Evolutionary conservation across 202 grass and related monocot species (phyloP).

Genomic region (Panicum virgatum): DNA sequence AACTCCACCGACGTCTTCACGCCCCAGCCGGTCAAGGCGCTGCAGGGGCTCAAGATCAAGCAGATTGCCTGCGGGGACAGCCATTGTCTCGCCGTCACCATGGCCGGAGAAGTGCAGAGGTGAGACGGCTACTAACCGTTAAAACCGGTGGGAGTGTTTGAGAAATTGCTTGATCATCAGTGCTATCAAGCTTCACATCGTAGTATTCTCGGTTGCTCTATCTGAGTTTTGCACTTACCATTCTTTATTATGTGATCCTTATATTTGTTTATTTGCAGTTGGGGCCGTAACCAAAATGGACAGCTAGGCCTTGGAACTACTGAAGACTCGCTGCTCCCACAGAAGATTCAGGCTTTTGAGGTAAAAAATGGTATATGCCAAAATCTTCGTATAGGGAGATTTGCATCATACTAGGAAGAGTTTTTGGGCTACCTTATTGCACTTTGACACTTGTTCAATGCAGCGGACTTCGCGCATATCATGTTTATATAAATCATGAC

Average conservation of each 20-base stretch:
- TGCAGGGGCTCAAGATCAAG: conserved; percentile 91
- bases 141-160: not conserved
- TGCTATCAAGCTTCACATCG: not conserved
- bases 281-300: conserved; percentile 97
- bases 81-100: conserved; percentile 93
- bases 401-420: not conserved
- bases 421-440: not conserved
- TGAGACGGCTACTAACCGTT: not conserved
- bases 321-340: conserved; percentile 92
- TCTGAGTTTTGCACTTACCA: not conserved
- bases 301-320: conserved; percentile 98
- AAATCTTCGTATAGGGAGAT: not conserved
- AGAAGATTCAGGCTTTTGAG: conserved; percentile 95
- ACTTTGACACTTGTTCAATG: not conserved
- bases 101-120: conserved; percentile 85
- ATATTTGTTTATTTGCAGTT: conserved; percentile 48
- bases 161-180: not conserved
- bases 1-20: conserved; percentile 96
- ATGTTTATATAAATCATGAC: not conserved
- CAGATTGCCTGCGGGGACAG: conserved; percentile 98
- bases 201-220: not conserved
- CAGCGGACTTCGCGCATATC: not conserved
- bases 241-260: conserved; percentile 3
- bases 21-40: conserved; percentile 85
- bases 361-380: conserved; percentile 17